Evolutionary conservation across 768 basidiomycete species (phyloP), one percentile per base, ranked within the genome.

Genomic region (Xerocomellus intermedius): DNA sequence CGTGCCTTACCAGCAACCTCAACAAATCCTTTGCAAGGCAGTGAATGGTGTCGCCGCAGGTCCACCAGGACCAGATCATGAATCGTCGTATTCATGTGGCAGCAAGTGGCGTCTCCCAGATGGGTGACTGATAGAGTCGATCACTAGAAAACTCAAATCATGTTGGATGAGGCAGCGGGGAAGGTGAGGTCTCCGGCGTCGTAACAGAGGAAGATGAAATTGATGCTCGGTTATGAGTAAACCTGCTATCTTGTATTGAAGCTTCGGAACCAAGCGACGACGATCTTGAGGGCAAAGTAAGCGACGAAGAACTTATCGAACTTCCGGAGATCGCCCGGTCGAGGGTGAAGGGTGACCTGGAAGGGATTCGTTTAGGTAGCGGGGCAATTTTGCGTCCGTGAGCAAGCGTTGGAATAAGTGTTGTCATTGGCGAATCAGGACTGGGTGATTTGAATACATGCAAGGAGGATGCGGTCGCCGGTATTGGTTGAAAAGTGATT

Each of bases 361-460:
- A 53, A 10, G 68, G 70, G 2, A 60, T 55, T n/a, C 70, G 67
- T 42, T 51, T 68, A 8, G 69, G 70, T 43, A 69, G 55, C 10
- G 56, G 59, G 17, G 64, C 60, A 22, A 62, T 48, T 55, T 72
- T 69, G 21, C 50, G 45, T 42, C 36, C 57, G 16, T 16, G 21
- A 12, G 14, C 9, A 5, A 17, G 36, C 24, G 38, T 44, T 9
- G 56, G 60, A 1, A 62, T 21, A 4, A 62, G 60, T 16, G 64
- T 66, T 7, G 49, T 36, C 24, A 54, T 60, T n/a, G 56, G 52
- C 13, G 53, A 22, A 28, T 35, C 52, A 7, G 60, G 67, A 49
- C 52, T 61, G 26, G 64, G 60, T 5, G 61, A 52, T n/a, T 51
- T 21, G 58, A 67, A 65, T 24, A 54, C 47, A 35, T 58, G 64